phyloP scores from a whole-genome alignment of 208 protist species.

The Acanthamoeba healyi region DNA sequence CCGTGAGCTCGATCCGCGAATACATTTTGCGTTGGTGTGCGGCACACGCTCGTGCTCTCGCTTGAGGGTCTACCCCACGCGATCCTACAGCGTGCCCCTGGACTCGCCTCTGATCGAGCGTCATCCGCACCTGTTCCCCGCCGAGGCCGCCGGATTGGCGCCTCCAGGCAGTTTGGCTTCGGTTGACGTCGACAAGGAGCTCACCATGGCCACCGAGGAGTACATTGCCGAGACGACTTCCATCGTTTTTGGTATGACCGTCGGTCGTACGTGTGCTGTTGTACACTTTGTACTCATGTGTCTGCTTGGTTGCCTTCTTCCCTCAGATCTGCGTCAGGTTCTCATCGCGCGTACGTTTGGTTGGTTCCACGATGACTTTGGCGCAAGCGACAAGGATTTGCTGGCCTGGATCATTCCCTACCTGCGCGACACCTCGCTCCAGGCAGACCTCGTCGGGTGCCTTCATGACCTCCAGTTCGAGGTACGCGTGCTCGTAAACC shows the following conservation, averaged over 20 bases:
- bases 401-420: constrained; percentile 45
- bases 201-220: constrained; percentile 44
- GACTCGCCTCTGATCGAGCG: not conserved
- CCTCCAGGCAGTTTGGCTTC: not conserved
- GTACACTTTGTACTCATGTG: too few relatives aligned
- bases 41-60: constrained; percentile 47
- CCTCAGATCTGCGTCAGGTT: not conserved
- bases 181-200: constrained; percentile 46
- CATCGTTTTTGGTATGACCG: constrained; percentile 38
- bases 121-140: constrained; percentile 20
- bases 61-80: constrained; percentile 4
- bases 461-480: constrained; percentile 57
- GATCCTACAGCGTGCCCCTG: not conserved
- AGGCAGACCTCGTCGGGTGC: not conserved
- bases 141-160: not conserved
- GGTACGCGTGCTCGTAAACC: not conserved
- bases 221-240: constrained; percentile 47
- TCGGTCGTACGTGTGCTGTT: too few relatives aligned
- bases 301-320: not conserved
- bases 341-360: constrained; percentile 55
- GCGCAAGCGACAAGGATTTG: constrained; percentile 41
- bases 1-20: constrained; percentile 26
- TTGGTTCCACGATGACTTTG: constrained; percentile 69
- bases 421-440: not conserved
- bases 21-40: constrained; percentile 65